Base-by-base conservation (phyloP, 2,329 filamentous ascomycete species). In the Fusarium albosuccineum region DNA sequence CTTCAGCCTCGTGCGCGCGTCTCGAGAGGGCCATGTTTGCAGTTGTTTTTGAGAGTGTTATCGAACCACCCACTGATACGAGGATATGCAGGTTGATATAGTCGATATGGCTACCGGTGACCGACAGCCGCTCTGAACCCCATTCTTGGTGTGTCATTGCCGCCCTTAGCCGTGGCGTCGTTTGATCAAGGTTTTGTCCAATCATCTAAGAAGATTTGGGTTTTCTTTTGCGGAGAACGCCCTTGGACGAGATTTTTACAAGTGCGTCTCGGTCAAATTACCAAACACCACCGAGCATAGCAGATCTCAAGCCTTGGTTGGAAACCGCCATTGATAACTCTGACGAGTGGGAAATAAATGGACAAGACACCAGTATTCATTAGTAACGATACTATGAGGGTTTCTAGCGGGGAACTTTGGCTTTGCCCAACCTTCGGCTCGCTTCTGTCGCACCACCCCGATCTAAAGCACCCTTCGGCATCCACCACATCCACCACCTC, bases 1-100 rank as follows among this genome's bases (percentile, higher is more conserved):
- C 65, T 11, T 74, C 70, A 29, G 76, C 70, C 17, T 72, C 62
- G 9, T 64, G 59, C 22, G 77, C 78, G 16, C 77, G 75, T 5
- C 45, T 63, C 40, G 77, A 79, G 9, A 74, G 64, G n/a, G 70
- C 57, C 72, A 74, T 74, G 45, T 3, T 36, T 11, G 34, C 29
- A 16, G 29, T 33, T 3, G 48, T 55, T 44, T 36, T 5, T 40
- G 39, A 26, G 48, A 46, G 54, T 46, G 40, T 51, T 54, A 36
- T 51, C 11, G 36, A 48, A 27, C 64, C 37, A 42, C 10, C 51
- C n/a, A 16, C 7, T 44, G 8, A 45, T 51, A 48, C 40, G 39
- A 17, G 33, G 40, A 17, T 14, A 36, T 39, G 39, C 26, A 41
- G 9, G 37, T 42, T 53, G 26, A 37, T 51, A 33, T 36, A 41